Evolutionary conservation across 1,139 yeast genomes (phyloP).

Genomic region (Candida frijolesensis): DNA sequence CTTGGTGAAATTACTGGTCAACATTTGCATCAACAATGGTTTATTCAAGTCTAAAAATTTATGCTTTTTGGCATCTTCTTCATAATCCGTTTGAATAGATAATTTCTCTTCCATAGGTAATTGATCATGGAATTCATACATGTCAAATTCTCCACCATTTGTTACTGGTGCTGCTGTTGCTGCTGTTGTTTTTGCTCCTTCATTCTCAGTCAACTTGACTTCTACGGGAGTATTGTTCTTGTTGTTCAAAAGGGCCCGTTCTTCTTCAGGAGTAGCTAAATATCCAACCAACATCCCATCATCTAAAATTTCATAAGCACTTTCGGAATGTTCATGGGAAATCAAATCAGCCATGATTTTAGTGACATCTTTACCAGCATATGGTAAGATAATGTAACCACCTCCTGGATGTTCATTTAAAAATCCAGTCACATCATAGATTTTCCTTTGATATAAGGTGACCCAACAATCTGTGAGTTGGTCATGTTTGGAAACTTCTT

Average conservation of each 20-base stretch:
- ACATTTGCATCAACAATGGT: constrained; percentile 80
- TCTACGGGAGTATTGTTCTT: constrained; percentile 46
- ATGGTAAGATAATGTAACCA: constrained; percentile 67
- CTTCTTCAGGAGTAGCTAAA: constrained; percentile 49
- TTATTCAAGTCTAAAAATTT: constrained; percentile 81
- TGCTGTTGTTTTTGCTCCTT: neutral
- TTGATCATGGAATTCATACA: constrained; percentile 55
- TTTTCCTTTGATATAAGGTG: constrained; percentile 68
- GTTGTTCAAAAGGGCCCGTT: constrained; percentile 44
- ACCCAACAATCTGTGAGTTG: constrained; percentile 70
- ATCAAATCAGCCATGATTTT: constrained; percentile 68
- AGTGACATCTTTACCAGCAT: constrained; percentile 85
- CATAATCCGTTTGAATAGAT: constrained; percentile 76
- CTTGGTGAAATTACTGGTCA: constrained; percentile 71
- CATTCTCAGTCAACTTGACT: constrained; percentile 32
- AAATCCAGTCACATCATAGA: constrained; percentile 80
- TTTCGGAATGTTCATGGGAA: constrained; percentile 78
- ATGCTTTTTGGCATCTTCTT: constrained; percentile 71
- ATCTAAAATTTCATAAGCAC: constrained; percentile 86
- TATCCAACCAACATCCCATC: constrained; percentile 61
- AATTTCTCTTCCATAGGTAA: constrained; percentile 74
- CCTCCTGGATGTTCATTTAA: constrained; percentile 91
- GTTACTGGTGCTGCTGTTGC: too few species aligned
- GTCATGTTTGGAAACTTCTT: constrained; percentile 54
- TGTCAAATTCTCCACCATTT: constrained; percentile 14